A percentile compares a stretch with the other conserved stretches of the same genome.
These are phyloP conservation scores for Helotiales sp. DNA, from an alignment of 2,329 filamentous ascomycete genomes.

Conservation along the genomic window DNA sequence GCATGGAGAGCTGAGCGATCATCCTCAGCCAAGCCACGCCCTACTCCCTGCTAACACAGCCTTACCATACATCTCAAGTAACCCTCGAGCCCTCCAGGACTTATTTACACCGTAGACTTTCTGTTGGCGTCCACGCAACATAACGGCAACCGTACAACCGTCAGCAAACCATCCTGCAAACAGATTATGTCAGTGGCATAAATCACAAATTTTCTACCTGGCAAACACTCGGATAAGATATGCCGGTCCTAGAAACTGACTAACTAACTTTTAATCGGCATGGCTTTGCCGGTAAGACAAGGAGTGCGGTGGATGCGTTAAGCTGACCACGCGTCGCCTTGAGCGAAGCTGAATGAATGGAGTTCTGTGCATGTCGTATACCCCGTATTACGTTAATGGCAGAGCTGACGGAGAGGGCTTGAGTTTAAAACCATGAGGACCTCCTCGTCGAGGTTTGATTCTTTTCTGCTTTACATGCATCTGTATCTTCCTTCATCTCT, in stretches of 20 bases:
- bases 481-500: background rate
- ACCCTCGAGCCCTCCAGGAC: too few relatives aligned
- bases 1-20: slow-evolving; percentile 18
- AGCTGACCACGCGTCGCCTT: slow-evolving; percentile 26
- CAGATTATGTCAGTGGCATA: slow-evolving; percentile 1
- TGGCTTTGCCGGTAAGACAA: slow-evolving; percentile 18
- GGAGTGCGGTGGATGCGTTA: slow-evolving; percentile 10
- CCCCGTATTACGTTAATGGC: background rate
- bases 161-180: background rate
- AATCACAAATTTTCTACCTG: background rate
- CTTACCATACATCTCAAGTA: too few relatives aligned
- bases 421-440: slow-evolving; percentile 14
- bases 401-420: background rate
- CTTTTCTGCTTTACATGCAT: background rate
- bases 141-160: background rate
- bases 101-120: too few relatives aligned
- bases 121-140: background rate
- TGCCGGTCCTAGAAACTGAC: slow-evolving; percentile 4
- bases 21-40: slow-evolving; percentile 13
- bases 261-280: slow-evolving; percentile 18
- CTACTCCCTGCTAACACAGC: background rate
- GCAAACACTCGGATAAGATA: slow-evolving; percentile 3
- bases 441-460: slow-evolving; percentile 6
- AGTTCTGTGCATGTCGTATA: slow-evolving; percentile 1
- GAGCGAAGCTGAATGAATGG: slow-evolving; percentile 7